Evolutionary conservation across 2,329 filamentous ascomycete genomes (phyloP).

Genomic region (Lachnellula arida): DNA sequence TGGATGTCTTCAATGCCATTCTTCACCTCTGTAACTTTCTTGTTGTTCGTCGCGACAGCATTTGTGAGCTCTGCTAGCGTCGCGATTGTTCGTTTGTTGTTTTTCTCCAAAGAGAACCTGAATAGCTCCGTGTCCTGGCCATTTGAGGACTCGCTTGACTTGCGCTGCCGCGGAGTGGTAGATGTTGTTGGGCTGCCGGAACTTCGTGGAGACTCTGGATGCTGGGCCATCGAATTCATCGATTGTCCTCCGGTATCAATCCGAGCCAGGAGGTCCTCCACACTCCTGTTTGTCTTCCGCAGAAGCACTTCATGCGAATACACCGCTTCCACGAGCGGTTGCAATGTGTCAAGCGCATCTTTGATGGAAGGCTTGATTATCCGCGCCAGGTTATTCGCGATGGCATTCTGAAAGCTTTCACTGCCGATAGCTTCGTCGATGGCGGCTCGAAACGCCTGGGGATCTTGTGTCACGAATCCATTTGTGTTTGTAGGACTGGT

Average conservation of each 20-base stretch:
- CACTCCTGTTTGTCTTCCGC: slow-evolving; percentile 29
- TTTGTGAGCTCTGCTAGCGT: slow-evolving; percentile 24
- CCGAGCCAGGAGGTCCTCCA: slow-evolving; percentile 27
- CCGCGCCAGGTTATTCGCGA: slow-evolving; percentile 28
- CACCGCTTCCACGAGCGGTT: slow-evolving; percentile 32
- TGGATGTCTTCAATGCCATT: slow-evolving; percentile 20
- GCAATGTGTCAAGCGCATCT: slow-evolving; percentile 30
- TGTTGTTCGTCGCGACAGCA: slow-evolving; percentile 22
- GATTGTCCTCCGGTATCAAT: slow-evolving; percentile 20
- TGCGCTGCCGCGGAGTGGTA: slow-evolving; percentile 3
- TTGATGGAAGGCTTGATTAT: slow-evolving; percentile 31
- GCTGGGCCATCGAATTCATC: not conserved
- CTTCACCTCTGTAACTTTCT: slow-evolving; percentile 19
- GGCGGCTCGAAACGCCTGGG: slow-evolving; percentile 23
- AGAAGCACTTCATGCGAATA: slow-evolving; percentile 30
- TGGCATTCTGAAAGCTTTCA: slow-evolving; percentile 29
- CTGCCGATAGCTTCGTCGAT: slow-evolving; percentile 28
- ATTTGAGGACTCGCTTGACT: slow-evolving; percentile 3
- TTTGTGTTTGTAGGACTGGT: slow-evolving; percentile 12
- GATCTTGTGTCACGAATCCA: slow-evolving; percentile 21
- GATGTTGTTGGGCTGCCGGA: slow-evolving; percentile 5
- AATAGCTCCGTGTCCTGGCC: slow-evolving; percentile 15
- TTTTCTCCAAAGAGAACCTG: slow-evolving; percentile 19
- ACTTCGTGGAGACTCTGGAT: not conserved
- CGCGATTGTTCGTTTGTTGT: slow-evolving; percentile 19